Conservation (phyloP, 768 basidiomycete genomes). For the Phallus indusiatus region DNA sequence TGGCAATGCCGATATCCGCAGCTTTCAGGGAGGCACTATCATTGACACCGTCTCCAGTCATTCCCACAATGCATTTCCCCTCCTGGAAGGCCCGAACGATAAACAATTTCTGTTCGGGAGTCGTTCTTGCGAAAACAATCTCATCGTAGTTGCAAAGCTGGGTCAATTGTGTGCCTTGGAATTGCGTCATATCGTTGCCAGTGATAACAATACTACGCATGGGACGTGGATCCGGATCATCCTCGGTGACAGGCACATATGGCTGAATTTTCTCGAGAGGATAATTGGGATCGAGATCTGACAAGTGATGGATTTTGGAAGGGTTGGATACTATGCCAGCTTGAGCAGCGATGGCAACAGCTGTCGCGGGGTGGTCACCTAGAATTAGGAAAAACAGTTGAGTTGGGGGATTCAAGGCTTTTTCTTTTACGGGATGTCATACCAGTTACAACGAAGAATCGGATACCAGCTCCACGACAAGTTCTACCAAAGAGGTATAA, state of each 20-base stretch:
- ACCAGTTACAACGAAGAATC: slow-evolving; percentile 56
- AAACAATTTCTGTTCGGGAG: slow-evolving; percentile 54
- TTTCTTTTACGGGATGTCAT: background rate
- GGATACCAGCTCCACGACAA: slow-evolving; percentile 48
- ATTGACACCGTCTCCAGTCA: slow-evolving; percentile 61
- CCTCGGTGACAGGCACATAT: slow-evolving; percentile 12
- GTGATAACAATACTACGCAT: slow-evolving; percentile 33
- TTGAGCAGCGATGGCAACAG: slow-evolving; percentile 52
- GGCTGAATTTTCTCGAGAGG: slow-evolving; percentile 12
- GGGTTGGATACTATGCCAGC: slow-evolving; percentile 45
- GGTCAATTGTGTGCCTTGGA: slow-evolving; percentile 24
- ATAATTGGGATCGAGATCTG: slow-evolving; percentile 27
- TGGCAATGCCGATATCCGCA: slow-evolving; percentile 54
- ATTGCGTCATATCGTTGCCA: slow-evolving; percentile 28
- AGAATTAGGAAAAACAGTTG: background rate
- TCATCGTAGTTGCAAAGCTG: slow-evolving; percentile 30
- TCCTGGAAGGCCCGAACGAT: slow-evolving; percentile 53
- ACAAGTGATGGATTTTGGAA: slow-evolving; percentile 24
- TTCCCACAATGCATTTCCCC: slow-evolving; percentile 44
- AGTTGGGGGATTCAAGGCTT: too few species aligned
- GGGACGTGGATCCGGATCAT: slow-evolving; percentile 21
- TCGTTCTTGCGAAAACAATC: slow-evolving; percentile 54
- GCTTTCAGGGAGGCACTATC: slow-evolving; percentile 50
- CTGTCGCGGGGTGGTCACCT: slow-evolving; percentile 52
- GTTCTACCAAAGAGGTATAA: slow-evolving; percentile 15